Conservation (phyloP, 352 stramenopile genomes). For the Phytopythium ostracodes region DNA sequence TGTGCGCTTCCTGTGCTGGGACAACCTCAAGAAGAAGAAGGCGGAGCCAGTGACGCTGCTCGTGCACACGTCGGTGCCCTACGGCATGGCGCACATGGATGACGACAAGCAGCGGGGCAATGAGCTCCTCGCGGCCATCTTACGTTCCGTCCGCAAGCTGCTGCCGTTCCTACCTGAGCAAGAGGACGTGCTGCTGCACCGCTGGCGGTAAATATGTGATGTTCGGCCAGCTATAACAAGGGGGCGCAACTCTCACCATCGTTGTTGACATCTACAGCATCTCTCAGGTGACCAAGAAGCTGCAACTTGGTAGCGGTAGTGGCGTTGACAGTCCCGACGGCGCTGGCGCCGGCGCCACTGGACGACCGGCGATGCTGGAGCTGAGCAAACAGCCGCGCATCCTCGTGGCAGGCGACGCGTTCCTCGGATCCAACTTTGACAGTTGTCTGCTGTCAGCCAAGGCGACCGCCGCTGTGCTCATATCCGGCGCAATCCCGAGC, state of each 20-base stretch:
- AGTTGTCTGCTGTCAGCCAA: constrained; percentile 68
- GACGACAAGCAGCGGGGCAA: constrained; percentile 39
- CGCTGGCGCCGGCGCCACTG: neutral
- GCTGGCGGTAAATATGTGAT: constrained; percentile 48
- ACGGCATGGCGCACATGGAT: constrained; percentile 58
- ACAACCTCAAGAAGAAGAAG: constrained; percentile 58
- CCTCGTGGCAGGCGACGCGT: constrained; percentile 59
- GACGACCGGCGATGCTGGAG: constrained; percentile 18
- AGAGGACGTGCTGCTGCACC: constrained; percentile 48
- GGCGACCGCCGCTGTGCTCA: constrained; percentile 23
- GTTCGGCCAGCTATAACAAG: neutral
- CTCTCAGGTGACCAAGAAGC: constrained; percentile 50
- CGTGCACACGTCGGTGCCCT: constrained; percentile 64
- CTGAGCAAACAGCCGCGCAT: constrained; percentile 51
- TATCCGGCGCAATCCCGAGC: constrained; percentile 16
- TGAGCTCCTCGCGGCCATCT: constrained; percentile 47
- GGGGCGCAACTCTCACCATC: neutral
- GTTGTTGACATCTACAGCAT: constrained; percentile 21
- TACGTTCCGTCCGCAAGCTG: constrained; percentile 41
- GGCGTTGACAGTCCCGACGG: neutral
- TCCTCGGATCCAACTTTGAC: constrained; percentile 68
- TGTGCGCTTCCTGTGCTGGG: constrained; percentile 76
- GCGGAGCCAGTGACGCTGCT: constrained; percentile 29
- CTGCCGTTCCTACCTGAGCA: constrained; percentile 46
- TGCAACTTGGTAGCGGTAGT: neutral